Conservation (phyloP, 345 rosid genomes). For the Eucalyptus sideroxylon region DNA sequence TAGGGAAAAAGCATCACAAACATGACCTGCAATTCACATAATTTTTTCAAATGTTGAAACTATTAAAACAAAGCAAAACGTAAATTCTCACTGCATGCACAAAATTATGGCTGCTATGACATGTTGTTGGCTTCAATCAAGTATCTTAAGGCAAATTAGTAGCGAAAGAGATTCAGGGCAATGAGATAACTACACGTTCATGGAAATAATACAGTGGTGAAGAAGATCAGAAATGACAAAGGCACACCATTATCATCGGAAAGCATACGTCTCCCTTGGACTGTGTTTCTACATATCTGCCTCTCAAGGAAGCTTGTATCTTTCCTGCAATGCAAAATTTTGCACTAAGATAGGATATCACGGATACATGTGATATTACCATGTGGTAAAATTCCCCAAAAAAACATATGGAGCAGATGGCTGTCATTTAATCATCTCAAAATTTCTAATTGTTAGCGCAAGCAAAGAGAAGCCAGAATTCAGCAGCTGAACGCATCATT, state of each 20-base stretch:
- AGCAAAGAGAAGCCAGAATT: not conserved
- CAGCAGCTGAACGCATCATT: not conserved
- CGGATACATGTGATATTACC: not conserved
- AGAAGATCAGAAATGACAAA: not conserved
- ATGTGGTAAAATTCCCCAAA: not conserved
- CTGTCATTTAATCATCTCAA: not conserved
- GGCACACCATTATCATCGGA: slow-evolving; percentile 70
- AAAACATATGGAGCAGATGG: not conserved
- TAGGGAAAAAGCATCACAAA: slow-evolving; percentile 74
- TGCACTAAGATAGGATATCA: not conserved
- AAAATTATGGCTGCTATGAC: not conserved
- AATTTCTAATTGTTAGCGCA: not conserved
- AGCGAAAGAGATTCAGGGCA: not conserved
- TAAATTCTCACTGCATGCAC: not conserved
- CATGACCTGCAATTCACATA: slow-evolving; percentile 39
- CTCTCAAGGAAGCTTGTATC: slow-evolving; percentile 34
- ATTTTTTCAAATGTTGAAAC: not conserved
- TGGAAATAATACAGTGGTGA: not conserved
- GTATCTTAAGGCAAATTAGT: not conserved
- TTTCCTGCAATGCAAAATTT: slow-evolving; percentile 25
- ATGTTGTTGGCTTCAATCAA: not conserved
- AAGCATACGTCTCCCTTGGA: slow-evolving; percentile 76
- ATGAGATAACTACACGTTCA: not conserved
- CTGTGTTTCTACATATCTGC: slow-evolving; percentile 55
- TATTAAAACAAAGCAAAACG: not conserved